Conservation (phyloP, 75 land plant species). For the Pseudotsuga menziesii region DNA sequence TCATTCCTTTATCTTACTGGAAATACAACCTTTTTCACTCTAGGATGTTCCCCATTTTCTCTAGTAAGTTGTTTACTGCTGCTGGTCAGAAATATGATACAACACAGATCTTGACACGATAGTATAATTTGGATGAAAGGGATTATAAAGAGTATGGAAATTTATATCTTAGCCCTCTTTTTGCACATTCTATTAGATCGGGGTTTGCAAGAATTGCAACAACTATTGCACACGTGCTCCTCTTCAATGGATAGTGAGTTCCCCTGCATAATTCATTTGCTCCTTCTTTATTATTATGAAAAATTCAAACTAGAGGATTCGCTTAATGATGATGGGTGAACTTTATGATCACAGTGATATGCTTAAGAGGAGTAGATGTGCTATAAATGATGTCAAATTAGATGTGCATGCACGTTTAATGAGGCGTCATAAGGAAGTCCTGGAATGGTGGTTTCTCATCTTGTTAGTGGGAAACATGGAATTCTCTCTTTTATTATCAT, state of each 20-base stretch:
- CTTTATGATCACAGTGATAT: slow-evolving; percentile 50
- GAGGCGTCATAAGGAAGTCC: slow-evolving; percentile 72
- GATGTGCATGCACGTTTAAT: slow-evolving; percentile 82
- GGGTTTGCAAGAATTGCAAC: slow-evolving; percentile 80
- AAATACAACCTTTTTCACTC: slow-evolving; percentile 66
- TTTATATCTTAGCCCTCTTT: slow-evolving; percentile 72
- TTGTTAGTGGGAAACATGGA: slow-evolving; percentile 48
- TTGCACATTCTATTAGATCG: slow-evolving; percentile 77
- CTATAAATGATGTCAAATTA: slow-evolving; percentile 48
- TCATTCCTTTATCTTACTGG: slow-evolving; percentile 73
- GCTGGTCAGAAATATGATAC: slow-evolving; percentile 64
- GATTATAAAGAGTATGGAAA: slow-evolving; percentile 73
- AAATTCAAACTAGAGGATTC: neutral
- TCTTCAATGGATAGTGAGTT: slow-evolving; percentile 75
- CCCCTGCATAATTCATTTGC: neutral
- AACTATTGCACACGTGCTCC: slow-evolving; percentile 75
- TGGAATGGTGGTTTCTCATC: slow-evolving; percentile 70
- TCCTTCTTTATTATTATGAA: neutral
- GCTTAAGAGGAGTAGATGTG: slow-evolving; percentile 61
- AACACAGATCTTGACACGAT: slow-evolving; percentile 45
- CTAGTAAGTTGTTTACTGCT: slow-evolving; percentile 60
- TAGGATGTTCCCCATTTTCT: slow-evolving; percentile 75
- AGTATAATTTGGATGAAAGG: slow-evolving; percentile 47
- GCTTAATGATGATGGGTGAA: neutral
- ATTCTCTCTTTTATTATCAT: slow-evolving; percentile 47